These are phyloP conservation scores for Entomortierella parvispora DNA, from an alignment of 192 early-diverging fungal genomes.

Conservation along the genomic window DNA sequence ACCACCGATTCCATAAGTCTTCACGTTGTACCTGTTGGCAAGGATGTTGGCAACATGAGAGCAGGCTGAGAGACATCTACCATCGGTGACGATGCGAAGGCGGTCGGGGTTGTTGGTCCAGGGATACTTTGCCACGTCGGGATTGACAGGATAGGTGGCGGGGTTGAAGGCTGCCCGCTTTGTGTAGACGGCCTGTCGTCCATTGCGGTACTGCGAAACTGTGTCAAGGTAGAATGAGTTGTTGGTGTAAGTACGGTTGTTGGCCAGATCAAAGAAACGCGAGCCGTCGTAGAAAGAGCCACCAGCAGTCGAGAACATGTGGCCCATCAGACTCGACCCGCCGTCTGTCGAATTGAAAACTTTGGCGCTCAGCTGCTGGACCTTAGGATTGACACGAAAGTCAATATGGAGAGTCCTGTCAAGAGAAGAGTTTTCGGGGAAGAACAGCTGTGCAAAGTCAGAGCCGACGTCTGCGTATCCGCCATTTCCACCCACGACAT, in stretches of 20 bases:
- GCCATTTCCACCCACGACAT: background rate
- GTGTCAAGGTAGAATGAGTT: background rate
- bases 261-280: slow-evolving; percentile 1
- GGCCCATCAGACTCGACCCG: background rate
- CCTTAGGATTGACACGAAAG: background rate
- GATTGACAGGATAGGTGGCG: background rate
- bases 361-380: slow-evolving; percentile 6
- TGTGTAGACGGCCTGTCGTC: slow-evolving; percentile 1
- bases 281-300: slow-evolving; percentile 4
- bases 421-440: slow-evolving; percentile 4
- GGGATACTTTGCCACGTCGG: slow-evolving; percentile 13
- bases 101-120: slow-evolving; percentile 12
- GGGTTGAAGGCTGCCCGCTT: slow-evolving; percentile 4
- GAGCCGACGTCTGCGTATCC: slow-evolving; percentile 7
- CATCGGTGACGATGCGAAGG: slow-evolving; percentile 9
- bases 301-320: background rate
- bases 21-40: slow-evolving; percentile 9
- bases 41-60: background rate
- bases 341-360: slow-evolving; percentile 5
- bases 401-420: background rate
- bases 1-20: slow-evolving; percentile 6
- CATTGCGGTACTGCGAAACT: background rate
- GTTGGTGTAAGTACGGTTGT: background rate
- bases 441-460: slow-evolving; percentile 14
- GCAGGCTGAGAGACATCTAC: slow-evolving; percentile 11